Conservation (phyloP, 2,329 filamentous ascomycete species). For the Xylariaceae sp. region DNA sequence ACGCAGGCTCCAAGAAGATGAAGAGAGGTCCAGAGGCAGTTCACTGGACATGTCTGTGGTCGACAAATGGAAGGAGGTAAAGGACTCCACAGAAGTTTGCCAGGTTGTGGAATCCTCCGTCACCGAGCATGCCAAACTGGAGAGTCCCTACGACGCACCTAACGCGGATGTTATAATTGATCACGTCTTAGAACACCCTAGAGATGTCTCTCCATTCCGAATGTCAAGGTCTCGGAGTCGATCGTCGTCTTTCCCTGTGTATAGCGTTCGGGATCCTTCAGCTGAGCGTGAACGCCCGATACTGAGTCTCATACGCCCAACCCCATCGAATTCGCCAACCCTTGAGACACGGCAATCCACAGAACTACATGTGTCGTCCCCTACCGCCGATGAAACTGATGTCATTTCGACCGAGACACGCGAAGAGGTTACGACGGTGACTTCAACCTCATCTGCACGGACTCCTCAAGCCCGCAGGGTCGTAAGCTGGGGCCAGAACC, state of each 20-base stretch:
- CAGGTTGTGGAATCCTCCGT: constrained; percentile 53
- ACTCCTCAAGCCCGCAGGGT: constrained; percentile 41
- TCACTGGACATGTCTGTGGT: constrained; percentile 51
- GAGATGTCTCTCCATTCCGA: constrained; percentile 40
- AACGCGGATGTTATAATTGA: constrained; percentile 61
- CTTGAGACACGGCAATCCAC: constrained; percentile 37
- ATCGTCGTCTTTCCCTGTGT: constrained; percentile 31
- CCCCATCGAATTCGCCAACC: constrained; percentile 49
- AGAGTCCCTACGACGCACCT: constrained; percentile 51
- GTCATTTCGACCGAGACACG: constrained; percentile 36
- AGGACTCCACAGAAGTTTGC: constrained; percentile 33
- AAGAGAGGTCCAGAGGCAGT: constrained; percentile 47
- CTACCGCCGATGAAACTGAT: constrained; percentile 28
- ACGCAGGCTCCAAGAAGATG: constrained; percentile 48
- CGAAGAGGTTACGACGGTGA: constrained; percentile 34
- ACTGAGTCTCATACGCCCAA: constrained; percentile 57
- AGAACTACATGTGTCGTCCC: background rate
- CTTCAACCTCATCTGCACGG: constrained; percentile 39
- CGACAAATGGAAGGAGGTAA: constrained; percentile 46
- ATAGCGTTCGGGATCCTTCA: constrained; percentile 47
- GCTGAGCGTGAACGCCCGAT: constrained; percentile 52
- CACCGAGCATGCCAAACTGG: constrained; percentile 37
- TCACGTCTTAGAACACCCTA: constrained; percentile 49
- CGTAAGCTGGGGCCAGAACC: constrained; percentile 61
- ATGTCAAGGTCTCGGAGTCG: constrained; percentile 26